These are phyloP conservation scores for Penicillium sp. DNA, from an alignment of 2,329 filamentous ascomycete genomes.

Conservation along the genomic window DNA sequence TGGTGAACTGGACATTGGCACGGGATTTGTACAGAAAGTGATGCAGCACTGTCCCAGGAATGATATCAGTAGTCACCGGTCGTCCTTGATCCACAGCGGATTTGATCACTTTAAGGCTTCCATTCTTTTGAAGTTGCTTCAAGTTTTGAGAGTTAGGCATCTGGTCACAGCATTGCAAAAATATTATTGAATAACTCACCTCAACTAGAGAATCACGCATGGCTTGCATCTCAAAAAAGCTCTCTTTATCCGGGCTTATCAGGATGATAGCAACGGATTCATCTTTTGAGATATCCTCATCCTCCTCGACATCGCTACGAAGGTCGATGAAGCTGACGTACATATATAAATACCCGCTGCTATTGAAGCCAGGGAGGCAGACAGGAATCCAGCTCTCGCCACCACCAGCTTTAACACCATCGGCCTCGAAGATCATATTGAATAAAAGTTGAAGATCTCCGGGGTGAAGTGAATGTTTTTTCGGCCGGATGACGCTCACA, in stretches of 20 bases:
- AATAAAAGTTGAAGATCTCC: constrained; percentile 96
- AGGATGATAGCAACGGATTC: constrained; percentile 87
- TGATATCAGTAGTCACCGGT: constrained; percentile 72
- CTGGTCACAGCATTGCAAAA: constrained; percentile 29
- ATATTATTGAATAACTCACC: constrained; percentile 39
- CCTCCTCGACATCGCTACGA: constrained; percentile 51
- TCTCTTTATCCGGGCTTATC: constrained; percentile 90
- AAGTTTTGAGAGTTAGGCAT: constrained; percentile 16
- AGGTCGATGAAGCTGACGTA: constrained; percentile 93
- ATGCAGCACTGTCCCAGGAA: constrained; percentile 77
- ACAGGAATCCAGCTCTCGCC: constrained; percentile 98
- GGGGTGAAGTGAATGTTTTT: constrained; percentile 92
- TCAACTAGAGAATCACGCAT: constrained; percentile 66
- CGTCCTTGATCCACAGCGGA: constrained; percentile 72
- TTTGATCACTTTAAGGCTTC: constrained; percentile 74
- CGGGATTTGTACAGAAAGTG: constrained; percentile 97
- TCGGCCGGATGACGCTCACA: constrained; percentile 91
- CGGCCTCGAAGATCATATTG: constrained; percentile 98
- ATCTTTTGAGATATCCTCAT: constrained; percentile 55
- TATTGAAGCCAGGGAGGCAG: constrained; percentile 96
- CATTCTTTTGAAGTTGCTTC: constrained; percentile 77
- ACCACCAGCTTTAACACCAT: constrained; percentile 85
- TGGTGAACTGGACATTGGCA: constrained; percentile 92
- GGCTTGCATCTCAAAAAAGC: constrained; percentile 85
- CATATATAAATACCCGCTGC: constrained; percentile 96